These are phyloP conservation scores for Paradendryphiella salina DNA, from an alignment of 2,329 filamentous ascomycete species.

Conservation along the genomic window DNA sequence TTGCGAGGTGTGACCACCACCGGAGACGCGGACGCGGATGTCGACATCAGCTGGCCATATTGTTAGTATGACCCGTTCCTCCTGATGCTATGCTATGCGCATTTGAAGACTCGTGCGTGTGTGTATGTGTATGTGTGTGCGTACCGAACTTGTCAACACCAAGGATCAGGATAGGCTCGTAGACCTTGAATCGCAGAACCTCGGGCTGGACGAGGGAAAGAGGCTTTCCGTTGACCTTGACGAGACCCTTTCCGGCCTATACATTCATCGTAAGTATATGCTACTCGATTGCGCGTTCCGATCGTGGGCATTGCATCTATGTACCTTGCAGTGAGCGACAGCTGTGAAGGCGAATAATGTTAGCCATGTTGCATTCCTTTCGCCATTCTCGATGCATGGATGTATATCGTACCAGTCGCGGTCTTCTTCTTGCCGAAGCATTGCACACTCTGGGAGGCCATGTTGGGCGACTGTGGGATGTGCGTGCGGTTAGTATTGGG, in stretches of 20 bases:
- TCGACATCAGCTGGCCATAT: slow-evolving; percentile 70
- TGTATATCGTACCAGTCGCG: slow-evolving; percentile 50
- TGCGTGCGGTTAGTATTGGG: slow-evolving; percentile 38
- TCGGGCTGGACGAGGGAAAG: slow-evolving; percentile 92
- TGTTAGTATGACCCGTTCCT: slow-evolving; percentile 22
- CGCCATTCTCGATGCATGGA: neutral
- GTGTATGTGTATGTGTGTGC: slow-evolving; percentile 22
- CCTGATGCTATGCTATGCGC: slow-evolving; percentile 13
- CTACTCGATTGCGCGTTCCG: slow-evolving; percentile 25
- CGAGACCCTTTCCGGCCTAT: slow-evolving; percentile 79
- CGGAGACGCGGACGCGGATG: slow-evolving; percentile 93
- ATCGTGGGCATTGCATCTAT: slow-evolving; percentile 34
- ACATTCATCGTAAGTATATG: slow-evolving; percentile 33
- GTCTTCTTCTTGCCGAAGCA: slow-evolving; percentile 92
- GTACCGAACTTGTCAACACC: slow-evolving; percentile 91
- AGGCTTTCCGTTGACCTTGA: slow-evolving; percentile 99
- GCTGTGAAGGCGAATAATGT: slow-evolving; percentile 56
- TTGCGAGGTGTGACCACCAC: slow-evolving; percentile 97
- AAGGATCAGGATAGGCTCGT: slow-evolving; percentile 97
- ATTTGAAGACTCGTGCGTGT: neutral
- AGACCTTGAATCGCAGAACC: slow-evolving; percentile 99
- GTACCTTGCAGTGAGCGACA: slow-evolving; percentile 91
- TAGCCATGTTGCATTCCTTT: slow-evolving; percentile 39
- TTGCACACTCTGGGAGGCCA: slow-evolving; percentile 62
- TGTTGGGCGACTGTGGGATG: slow-evolving; percentile 45